Evolutionary conservation across 1,284 basidiomycete species (phyloP).

Genomic region (Apiotrichum siamense): DNA sequence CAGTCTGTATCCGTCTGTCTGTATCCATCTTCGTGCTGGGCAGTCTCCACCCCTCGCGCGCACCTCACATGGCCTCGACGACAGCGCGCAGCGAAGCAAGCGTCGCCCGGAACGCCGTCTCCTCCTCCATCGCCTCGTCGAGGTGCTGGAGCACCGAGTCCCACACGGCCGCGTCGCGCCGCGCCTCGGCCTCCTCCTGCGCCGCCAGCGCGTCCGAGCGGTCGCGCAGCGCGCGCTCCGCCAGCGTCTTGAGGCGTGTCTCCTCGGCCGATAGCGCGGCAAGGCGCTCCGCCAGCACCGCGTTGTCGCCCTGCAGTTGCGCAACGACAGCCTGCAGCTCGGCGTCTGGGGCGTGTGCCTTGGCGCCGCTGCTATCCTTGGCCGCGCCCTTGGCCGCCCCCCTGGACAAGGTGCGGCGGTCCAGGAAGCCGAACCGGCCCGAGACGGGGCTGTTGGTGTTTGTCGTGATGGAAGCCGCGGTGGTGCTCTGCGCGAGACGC

Average conservation of each 20-base stretch:
- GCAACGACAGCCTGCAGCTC: conserved; percentile 4
- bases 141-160: conserved; percentile 3
- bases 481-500: not conserved
- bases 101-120: conserved; percentile 2
- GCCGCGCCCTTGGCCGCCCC: not conserved
- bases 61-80: not conserved
- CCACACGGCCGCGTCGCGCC: conserved; percentile 10
- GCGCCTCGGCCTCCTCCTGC: not conserved
- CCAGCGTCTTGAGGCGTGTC: conserved; percentile 1
- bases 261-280: conserved; percentile 4
- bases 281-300: conserved; percentile 7
- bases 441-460: not conserved
- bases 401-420: not conserved
- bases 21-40: no score
- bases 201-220: conserved; percentile 4
- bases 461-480: not conserved
- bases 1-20: no score
- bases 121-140: conserved; percentile 15
- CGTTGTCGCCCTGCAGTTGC: conserved; percentile 3
- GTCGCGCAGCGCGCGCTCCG: conserved; percentile 5
- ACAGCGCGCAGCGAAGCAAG: not conserved
- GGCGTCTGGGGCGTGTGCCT: not conserved
- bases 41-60: not conserved
- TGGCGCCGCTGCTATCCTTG: not conserved
- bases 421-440: not conserved